Base-by-base conservation (phyloP, 192 early-diverging fungal species). In the Linnemannia zychae region DNA sequence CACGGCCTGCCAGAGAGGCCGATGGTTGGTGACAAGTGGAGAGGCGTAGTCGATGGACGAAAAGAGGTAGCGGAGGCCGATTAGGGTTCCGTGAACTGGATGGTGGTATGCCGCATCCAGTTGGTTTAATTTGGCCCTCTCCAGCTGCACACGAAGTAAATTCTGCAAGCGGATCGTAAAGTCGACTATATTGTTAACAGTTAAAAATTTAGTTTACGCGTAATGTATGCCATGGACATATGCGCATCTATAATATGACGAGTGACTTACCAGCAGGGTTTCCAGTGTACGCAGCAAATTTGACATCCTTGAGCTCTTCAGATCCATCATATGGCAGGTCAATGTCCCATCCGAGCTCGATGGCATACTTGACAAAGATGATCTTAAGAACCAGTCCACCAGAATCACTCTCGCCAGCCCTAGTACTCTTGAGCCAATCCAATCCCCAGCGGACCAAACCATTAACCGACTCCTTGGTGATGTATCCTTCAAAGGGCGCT, bases 331-430 rank as follows among this genome's bases (percentile, higher is more conserved):
- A 75, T 20, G 78, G 78, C 24, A 85, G 69, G 34, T 76, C 36
- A 50, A 92, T 77, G 34, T 88, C 81, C 81, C 82, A 88, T 1
- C 82, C 84, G n/a, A 91, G 81, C 28, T 81, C 79, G 16, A 90
- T 73, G 9, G 96, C 94, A 87, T 95, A 97, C 75, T 95, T 96
- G 44, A 90, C 88, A 88, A 96, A 97, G 31, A 97, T 80, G 82
- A 95, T 90, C 28, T 95, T 91, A 48, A 97, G 88, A 17, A 97
- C 86, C 79, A 94, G 90, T n/a, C 95, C 95, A 40, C 96, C 97
- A 77, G 93, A 92, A 67, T 96, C 95, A 81, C 96, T 95, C 82
- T 98, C 95, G 22, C 93, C 92, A 17, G 96, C 94, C 16, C 94
- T 85, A 17, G 92, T 92, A 77, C 93, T 95, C 73, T 80, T 88